Evolutionary conservation across 768 basidiomycete genomes (phyloP), one percentile per base, ranked within the genome.

Genomic region (Lenzites betulinus): DNA sequence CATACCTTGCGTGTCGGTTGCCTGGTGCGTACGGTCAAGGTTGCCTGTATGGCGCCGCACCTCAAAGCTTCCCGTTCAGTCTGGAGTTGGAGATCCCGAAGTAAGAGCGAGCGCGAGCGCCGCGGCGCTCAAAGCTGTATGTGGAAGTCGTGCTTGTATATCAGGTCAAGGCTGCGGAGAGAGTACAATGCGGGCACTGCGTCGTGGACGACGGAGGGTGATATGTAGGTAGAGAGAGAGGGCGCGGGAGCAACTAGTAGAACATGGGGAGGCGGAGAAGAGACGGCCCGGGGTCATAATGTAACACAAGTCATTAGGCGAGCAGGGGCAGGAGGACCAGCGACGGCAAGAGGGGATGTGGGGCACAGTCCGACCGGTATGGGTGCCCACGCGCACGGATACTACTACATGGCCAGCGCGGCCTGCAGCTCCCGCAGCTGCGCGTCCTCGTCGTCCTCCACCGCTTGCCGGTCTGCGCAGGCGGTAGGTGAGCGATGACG

Each of bases 371-470:
- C 30, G 16, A 33, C 30, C 30, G 33, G 42, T 25, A 33, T 47
- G 35, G 50, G 25, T 28, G 39, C 20, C 25, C 13, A 20, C 25
- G 41, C 13, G 23, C n/a, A 1, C 8, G 26, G 47, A 25, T 20
- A 13, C 26, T 33, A 62, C 63, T 62, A 93, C 89, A 96, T 92
- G 22, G 93, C 87, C 70, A 95, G 77, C 42, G 83, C 84, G 22
- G 93, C 95, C 77, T 97, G 95, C 66, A 98, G 79, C 73, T 92
- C 87, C 74, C 82, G 84, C 71, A 98, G 85, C 75, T 96, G 88
- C 44, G 83, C 87, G 64, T 93, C 95, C 73, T 98, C 96, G 79
- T 96, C 93, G 74, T 93, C 92, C 71, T 95, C 93, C 64, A 82
- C 84, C 54, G 78, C 81, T 71, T 64, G 79, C 73, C 76, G 68